Evolutionary conservation across 2,329 filamentous ascomycete genomes (phyloP).

Genomic region (Talaromyces atroroseus): DNA sequence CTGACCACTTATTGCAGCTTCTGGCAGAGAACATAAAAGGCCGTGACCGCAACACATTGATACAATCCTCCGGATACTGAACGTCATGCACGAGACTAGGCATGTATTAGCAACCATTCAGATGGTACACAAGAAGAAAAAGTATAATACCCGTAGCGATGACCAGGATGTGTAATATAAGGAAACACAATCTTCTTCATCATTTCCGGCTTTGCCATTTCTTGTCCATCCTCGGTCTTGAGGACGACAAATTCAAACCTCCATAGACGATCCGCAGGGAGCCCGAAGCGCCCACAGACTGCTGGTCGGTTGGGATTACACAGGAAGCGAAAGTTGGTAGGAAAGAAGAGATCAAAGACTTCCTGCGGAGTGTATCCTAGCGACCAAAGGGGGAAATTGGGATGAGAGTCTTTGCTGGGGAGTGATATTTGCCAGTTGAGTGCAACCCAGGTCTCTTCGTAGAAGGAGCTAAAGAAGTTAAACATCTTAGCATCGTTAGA

Average conservation of each 20-base stretch:
- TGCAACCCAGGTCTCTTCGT: conserved; percentile 41
- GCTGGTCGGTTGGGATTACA: conserved; percentile 39
- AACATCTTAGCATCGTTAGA: too few relatives aligned
- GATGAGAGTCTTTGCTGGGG: conserved; percentile 44
- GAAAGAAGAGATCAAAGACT: conserved; percentile 48
- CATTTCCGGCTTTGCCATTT: conserved; percentile 27
- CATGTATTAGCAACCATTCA: conserved; percentile 10
- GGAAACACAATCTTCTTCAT: conserved; percentile 24
- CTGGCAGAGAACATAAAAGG: conserved; percentile 44
- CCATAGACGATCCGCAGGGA: conserved; percentile 38
- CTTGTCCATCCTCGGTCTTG: conserved; percentile 23
- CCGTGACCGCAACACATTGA: conserved; percentile 41
- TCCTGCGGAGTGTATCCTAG: conserved; percentile 42
- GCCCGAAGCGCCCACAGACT: conserved; percentile 44
- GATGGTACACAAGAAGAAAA: not conserved
- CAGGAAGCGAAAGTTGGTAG: conserved; percentile 41
- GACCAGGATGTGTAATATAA: conserved; percentile 22
- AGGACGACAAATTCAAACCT: conserved; percentile 35
- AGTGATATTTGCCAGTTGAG: conserved; percentile 41
- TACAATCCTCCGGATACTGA: conserved; percentile 42
- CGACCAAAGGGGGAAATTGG: conserved; percentile 45
- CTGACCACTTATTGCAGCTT: conserved; percentile 45
- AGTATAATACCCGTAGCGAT: not conserved
- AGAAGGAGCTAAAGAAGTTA: conserved; percentile 5
- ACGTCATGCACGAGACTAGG: conserved; percentile 24